Evolutionary conservation across 495 filamentous ascomycete genomes (phyloP), one percentile per base, ranked within the genome.

Genomic region (Aspergillus heteromorphus): DNA sequence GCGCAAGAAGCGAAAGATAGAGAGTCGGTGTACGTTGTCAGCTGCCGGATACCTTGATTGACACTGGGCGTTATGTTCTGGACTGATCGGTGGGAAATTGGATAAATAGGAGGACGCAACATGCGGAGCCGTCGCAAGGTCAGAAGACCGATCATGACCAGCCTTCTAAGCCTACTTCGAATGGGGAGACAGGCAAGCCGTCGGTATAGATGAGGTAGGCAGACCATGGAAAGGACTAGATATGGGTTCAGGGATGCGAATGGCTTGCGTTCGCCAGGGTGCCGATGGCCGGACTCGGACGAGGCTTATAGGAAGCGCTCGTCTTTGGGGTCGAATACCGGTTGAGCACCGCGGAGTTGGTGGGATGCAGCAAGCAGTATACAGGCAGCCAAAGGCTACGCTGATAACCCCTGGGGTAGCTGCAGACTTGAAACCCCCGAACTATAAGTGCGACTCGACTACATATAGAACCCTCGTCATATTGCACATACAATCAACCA

Each of bases 1-100:
- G 21, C 61, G 11, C 54, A 62, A 7, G 16, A 19, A 10, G 43
- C 53, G 14, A 41, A 53, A 43, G 41, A 43, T 34, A 25, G 18
- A 17, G 2, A 47, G 2, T 14, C 48, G 7, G 16, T 23, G 60
- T 62, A 62, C 31, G 60, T 59, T 42, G 6, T 21, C 27, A 10
- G n/a, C 1, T 16, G 6, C 23, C 18, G 11, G 19, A 7, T 5
- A 7, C 16, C 3, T 49, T 21, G 11, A 17, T 34, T 14, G 20
- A 8, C 6, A 8, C 34, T 48, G 23, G 6, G 16, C 31, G 17
- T 16, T 23, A 2, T 34, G 2, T 27, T 18, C 19, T 40, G 40
- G 6, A 8, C 16, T 42, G 18, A 51, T 38, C 11, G 13, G n/a
- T 5, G 3, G n/a, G n/a, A n/a, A n/a, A n/a, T n/a, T 14, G 34